phyloP scores from a whole-genome alignment of 2,329 filamentous ascomycete species.

The Nemania sp. region DNA sequence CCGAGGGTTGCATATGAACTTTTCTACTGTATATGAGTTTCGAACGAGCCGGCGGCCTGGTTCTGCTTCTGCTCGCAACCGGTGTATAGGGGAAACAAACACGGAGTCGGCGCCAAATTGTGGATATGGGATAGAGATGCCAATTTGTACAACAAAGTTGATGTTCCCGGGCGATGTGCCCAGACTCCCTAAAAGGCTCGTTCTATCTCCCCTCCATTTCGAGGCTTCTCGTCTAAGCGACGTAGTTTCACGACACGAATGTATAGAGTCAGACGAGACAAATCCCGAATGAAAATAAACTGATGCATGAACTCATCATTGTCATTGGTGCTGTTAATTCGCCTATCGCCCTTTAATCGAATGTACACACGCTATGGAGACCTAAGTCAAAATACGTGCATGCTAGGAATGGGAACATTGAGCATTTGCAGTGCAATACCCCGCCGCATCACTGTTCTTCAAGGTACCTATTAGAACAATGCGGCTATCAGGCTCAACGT shows the following conservation, averaged over 20 bases:
- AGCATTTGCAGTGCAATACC: too few species aligned
- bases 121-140: conserved; percentile 32
- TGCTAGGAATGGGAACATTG: too few species aligned
- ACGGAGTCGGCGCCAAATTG: conserved; percentile 28
- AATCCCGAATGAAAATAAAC: not conserved
- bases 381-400: too few species aligned
- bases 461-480: too few species aligned
- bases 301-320: too few species aligned
- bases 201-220: conserved; percentile 35
- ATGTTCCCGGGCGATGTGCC: conserved; percentile 32
- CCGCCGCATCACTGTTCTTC: too few species aligned
- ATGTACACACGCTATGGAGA: too few species aligned
- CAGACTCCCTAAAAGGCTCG: conserved; percentile 29
- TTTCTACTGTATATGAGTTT: conserved; percentile 26
- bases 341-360: too few species aligned
- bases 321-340: too few species aligned
- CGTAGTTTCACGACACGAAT: conserved; percentile 31
- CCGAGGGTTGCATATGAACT: conserved; percentile 17
- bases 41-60: conserved; percentile 30
- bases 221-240: conserved; percentile 22
- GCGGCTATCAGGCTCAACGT: too few species aligned
- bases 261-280: conserved; percentile 24
- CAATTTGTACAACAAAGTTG: conserved; percentile 33
- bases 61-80: conserved; percentile 20
- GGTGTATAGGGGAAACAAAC: conserved; percentile 26